phyloP scores from a whole-genome alignment of 2,329 filamentous ascomycete genomes.

The Elsinoe batatas region DNA sequence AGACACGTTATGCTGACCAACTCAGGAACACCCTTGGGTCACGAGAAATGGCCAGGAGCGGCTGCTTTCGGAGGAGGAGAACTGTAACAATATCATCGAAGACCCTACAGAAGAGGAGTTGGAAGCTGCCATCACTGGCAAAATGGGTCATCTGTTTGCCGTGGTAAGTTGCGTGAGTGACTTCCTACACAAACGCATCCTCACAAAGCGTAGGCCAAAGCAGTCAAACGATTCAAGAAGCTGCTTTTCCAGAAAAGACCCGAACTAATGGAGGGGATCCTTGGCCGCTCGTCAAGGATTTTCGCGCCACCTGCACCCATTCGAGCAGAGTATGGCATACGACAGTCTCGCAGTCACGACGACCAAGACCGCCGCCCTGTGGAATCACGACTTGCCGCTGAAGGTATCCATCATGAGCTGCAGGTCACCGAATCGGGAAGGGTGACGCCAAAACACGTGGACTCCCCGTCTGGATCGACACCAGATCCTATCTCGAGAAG shows the following conservation, averaged over 20 bases:
- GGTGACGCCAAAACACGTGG: background rate
- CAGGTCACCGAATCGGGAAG: constrained; percentile 19
- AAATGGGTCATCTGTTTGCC: constrained; percentile 75
- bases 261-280: constrained; percentile 47
- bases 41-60: constrained; percentile 69
- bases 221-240: constrained; percentile 77
- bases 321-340: constrained; percentile 25
- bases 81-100: constrained; percentile 70
- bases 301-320: constrained; percentile 49
- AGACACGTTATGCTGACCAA: constrained; percentile 18
- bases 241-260: constrained; percentile 52
- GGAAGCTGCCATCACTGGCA: constrained; percentile 79
- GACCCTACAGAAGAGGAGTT: constrained; percentile 84
- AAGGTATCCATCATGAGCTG: constrained; percentile 44
- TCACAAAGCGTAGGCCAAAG: constrained; percentile 58
- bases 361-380: constrained; percentile 41
- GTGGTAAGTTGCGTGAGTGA: constrained; percentile 47
- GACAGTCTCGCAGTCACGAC: constrained; percentile 42
- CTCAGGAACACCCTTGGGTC: constrained; percentile 83
- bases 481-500: background rate
- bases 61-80: constrained; percentile 72
- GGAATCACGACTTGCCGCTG: constrained; percentile 42
- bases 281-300: constrained; percentile 49
- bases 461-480: background rate
- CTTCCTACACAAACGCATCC: background rate